Base-by-base conservation (phyloP, 352 stramenopile species). In the Pythium coloratum region DNA sequence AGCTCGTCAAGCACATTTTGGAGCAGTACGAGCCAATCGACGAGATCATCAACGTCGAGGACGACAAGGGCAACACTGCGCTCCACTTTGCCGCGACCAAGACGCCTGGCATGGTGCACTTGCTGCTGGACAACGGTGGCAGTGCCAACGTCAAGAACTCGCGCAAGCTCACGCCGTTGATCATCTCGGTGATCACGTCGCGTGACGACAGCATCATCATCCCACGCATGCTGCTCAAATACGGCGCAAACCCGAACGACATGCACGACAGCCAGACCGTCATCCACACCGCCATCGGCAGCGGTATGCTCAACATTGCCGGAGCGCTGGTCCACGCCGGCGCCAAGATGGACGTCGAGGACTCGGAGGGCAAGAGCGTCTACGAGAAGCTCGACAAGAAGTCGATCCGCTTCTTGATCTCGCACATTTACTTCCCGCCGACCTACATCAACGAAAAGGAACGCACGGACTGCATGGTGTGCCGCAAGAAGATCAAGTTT, bases 381-480 rank as follows among this genome's bases (percentile, higher is more conserved):
- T 95, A 94, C 67, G 87, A 95, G 59, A 95, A 95, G 60, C 64
- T 93, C 30, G 75, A 85, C 70, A 86, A 85, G 42, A 84, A 88
- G 65, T 84, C 84, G 58, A 69, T 89, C 30, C 85, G 84, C 28
- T 81, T 84, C 62, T 66, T 95, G 33, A 76, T 95, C 51, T 82
- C 78, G 55, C 87, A 95, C 69, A 91, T 95, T 60, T 92, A 95
- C 77, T 95, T 91, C 73, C 87, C 87, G 20, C 87, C 87, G 26
- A 95, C 87, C 55, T 88, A 91, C 73, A 95, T 95, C 62, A 92
- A 82, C 36, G 83, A 88, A 65, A 95, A 95, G 66, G 87, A 95
- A 69, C 85, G 87, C 40, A 68, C 70, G 32, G 83, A 87, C 55
- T 95, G 87, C 72, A 95, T 95, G 87, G 59, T 95, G 46, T 95